Conservation (phyloP, 495 filamentous ascomycete species). For the Daldinia concentrica region DNA sequence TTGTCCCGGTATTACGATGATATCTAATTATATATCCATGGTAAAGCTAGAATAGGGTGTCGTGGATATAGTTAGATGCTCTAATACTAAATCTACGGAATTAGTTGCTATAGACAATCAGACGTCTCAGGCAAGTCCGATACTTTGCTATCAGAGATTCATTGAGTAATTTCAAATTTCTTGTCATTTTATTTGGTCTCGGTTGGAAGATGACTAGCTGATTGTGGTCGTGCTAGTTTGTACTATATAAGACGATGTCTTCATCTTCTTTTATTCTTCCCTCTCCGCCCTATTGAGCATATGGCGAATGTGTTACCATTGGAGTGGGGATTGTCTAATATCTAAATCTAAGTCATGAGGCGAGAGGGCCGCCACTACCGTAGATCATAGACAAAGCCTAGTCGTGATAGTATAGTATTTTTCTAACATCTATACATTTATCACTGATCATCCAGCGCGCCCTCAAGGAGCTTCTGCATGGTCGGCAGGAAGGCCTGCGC, state of each 20-base stretch:
- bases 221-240: background rate
- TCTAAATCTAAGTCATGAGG: background rate
- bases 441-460: conserved; percentile 43
- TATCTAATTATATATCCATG: too few relatives aligned
- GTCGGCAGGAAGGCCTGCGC: conserved; percentile 79
- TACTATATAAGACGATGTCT: background rate
- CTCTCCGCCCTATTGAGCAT: background rate
- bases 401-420: background rate
- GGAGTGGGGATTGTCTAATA: background rate
- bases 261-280: background rate
- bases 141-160: background rate
- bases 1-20: background rate
- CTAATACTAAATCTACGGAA: background rate
- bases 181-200: background rate
- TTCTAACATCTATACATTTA: background rate
- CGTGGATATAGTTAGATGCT: background rate
- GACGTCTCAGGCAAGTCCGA: background rate
- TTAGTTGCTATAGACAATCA: background rate
- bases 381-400: background rate
- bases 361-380: background rate
- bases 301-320: background rate
- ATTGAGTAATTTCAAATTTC: background rate
- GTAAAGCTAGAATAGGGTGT: too few relatives aligned
- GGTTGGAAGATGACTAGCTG: background rate
- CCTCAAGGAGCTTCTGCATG: conserved; percentile 71